phyloP scores from a whole-genome alignment of 1,284 basidiomycete genomes.

The Irpex sp. region DNA sequence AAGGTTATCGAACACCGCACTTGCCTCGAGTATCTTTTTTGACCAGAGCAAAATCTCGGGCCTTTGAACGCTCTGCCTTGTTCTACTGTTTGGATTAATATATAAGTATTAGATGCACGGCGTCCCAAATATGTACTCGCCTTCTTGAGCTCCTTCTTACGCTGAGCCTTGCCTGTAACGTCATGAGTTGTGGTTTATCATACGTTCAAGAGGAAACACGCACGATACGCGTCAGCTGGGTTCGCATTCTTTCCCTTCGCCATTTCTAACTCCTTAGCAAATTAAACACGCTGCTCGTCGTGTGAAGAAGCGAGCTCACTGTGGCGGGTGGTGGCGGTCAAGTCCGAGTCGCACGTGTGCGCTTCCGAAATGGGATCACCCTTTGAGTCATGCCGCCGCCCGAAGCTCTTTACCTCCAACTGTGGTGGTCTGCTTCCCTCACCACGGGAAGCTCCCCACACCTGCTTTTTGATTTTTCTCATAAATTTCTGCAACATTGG shows the following conservation, averaged over 20 bases:
- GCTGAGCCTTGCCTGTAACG: constrained; percentile 74
- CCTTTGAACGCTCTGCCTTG: constrained; percentile 75
- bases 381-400: constrained; percentile 25
- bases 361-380: constrained; percentile 5
- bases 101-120: constrained; percentile 2
- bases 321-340: background rate
- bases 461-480: background rate
- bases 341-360: constrained; percentile 27
- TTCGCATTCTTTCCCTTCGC: constrained; percentile 80
- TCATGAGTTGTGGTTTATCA: background rate
- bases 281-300: background rate
- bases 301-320: background rate
- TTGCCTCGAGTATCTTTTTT: constrained; percentile 85
- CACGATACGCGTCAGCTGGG: constrained; percentile 83
- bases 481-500: constrained; percentile 4
- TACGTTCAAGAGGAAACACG: constrained; percentile 18
- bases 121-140: constrained; percentile 35
- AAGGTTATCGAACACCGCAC: constrained; percentile 12
- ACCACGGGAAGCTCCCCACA: constrained; percentile 21
- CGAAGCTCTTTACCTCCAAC: constrained; percentile 12
- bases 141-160: constrained; percentile 91
- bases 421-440: constrained; percentile 22
- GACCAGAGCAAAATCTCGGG: constrained; percentile 77
- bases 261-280: constrained; percentile 41
- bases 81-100: constrained; percentile 63